Evolutionary conservation across 345 rosid species (phyloP).

Genomic region (Eucalyptus erythrocorys): DNA sequence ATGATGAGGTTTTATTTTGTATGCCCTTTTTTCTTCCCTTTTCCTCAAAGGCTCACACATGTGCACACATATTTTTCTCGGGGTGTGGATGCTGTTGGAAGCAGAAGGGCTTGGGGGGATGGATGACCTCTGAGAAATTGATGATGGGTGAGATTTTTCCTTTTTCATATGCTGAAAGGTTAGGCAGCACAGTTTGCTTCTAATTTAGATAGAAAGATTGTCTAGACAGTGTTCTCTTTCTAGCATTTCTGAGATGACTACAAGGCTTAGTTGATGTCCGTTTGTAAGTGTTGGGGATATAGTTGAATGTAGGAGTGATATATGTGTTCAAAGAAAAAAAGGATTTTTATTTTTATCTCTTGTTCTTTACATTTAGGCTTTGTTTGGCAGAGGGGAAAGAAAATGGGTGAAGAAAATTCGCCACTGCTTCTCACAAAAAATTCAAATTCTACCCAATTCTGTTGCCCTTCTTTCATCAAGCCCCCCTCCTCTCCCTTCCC

Average conservation of each 20-base stretch:
- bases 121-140: not conserved
- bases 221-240: not conserved
- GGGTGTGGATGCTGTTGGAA: not conserved
- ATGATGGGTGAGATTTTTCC: not conserved
- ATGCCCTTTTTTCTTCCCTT: not conserved
- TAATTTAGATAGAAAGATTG: not conserved
- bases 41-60: not conserved
- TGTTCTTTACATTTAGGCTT: not conserved
- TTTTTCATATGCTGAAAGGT: not conserved
- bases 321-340: not conserved
- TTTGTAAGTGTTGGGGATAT: not conserved
- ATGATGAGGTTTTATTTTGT: constrained; percentile 48
- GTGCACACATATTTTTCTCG: not conserved
- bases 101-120: not conserved
- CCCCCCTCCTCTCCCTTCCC: not conserved
- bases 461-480: not conserved
- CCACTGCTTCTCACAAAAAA: not conserved
- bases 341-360: not conserved
- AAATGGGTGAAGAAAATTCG: not conserved
- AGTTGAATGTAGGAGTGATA: not conserved
- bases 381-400: not conserved
- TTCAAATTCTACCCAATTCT: not conserved
- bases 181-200: not conserved
- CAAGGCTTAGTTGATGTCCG: not conserved
- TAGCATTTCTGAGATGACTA: not conserved